phyloP scores from a whole-genome alignment of 2,329 filamentous ascomycete species.

The Penicillium sp. region DNA sequence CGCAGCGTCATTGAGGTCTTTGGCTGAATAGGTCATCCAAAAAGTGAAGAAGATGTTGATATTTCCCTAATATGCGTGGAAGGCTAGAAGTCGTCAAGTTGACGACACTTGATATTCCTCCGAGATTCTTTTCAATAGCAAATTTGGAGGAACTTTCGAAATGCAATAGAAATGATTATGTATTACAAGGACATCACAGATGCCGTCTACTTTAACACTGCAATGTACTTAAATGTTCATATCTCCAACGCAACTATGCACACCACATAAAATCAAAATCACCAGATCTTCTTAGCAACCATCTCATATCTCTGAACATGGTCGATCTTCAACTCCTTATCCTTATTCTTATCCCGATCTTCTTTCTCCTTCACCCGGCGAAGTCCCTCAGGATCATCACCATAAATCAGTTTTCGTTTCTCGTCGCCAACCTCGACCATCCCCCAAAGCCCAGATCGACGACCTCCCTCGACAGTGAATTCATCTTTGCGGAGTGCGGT shows the following conservation, averaged over 20 bases:
- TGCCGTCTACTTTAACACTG: not conserved
- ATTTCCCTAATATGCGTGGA: no score
- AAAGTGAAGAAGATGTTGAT: not conserved
- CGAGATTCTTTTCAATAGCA: no score
- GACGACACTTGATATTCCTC: no score
- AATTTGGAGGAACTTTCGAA: no score
- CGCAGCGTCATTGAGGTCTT: constrained; percentile 27
- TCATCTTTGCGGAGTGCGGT: constrained; percentile 39
- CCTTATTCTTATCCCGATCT: constrained; percentile 60
- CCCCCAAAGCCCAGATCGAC: constrained; percentile 77
- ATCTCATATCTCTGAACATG: constrained; percentile 83
- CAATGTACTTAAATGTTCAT: not conserved
- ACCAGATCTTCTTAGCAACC: constrained; percentile 98
- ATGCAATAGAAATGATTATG: not conserved
- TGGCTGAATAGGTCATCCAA: constrained; percentile 5
- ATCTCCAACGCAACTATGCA: not conserved
- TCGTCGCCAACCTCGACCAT: constrained; percentile 88
- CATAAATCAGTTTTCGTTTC: constrained; percentile 80
- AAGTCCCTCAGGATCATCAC: constrained; percentile 74
- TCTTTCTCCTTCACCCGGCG: constrained; percentile 63
- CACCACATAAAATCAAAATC: constrained; percentile 8
- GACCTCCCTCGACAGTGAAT: constrained; percentile 68
- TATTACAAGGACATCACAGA: not conserved
- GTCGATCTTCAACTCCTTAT: constrained; percentile 59
- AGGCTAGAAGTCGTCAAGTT: no score